Conservation (phyloP, 371 early-diverging fungal species). For the Ordospora pajunii region DNA sequence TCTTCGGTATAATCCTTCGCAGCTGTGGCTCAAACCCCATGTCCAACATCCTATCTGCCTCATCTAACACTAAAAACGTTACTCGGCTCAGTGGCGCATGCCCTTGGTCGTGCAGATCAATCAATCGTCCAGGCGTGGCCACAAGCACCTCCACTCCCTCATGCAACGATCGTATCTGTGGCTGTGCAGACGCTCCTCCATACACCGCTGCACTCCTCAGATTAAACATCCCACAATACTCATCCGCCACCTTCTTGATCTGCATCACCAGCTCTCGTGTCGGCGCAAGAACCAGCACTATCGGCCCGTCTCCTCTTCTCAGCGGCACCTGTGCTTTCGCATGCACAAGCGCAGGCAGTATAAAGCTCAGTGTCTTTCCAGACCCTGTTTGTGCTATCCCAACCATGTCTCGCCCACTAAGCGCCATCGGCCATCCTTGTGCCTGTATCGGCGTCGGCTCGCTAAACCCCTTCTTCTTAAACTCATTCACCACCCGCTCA, state of each 20-base stretch:
- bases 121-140: slow-evolving; percentile 95
- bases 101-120: slow-evolving; percentile 72
- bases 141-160: slow-evolving; percentile 90
- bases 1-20: slow-evolving; percentile 89
- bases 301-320: slow-evolving; percentile 86
- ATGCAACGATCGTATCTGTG: slow-evolving; percentile 77
- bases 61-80: slow-evolving; percentile 91
- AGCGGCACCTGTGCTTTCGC: slow-evolving; percentile 86
- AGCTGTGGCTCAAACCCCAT: slow-evolving; percentile 99
- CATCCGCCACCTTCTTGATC: slow-evolving; percentile 58
- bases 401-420: slow-evolving; percentile 89
- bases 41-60: slow-evolving; percentile 95
- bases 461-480: slow-evolving; percentile 71
- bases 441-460: slow-evolving; percentile 91
- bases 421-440: slow-evolving; percentile 97
- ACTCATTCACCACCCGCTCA: slow-evolving; percentile 71
- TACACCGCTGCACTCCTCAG: slow-evolving; percentile 86
- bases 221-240: slow-evolving; percentile 63
- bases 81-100: slow-evolving; percentile 81
- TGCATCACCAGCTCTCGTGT: slow-evolving; percentile 85
- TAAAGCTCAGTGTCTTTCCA: slow-evolving; percentile 92
- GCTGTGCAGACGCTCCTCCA: slow-evolving; percentile 84
- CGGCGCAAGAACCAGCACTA: slow-evolving; percentile 90
- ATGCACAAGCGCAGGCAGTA: slow-evolving; percentile 89
- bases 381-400: slow-evolving; percentile 96